Conservation (phyloP, 2,329 filamentous ascomycete species). For the Nigrospora sphaerica region DNA sequence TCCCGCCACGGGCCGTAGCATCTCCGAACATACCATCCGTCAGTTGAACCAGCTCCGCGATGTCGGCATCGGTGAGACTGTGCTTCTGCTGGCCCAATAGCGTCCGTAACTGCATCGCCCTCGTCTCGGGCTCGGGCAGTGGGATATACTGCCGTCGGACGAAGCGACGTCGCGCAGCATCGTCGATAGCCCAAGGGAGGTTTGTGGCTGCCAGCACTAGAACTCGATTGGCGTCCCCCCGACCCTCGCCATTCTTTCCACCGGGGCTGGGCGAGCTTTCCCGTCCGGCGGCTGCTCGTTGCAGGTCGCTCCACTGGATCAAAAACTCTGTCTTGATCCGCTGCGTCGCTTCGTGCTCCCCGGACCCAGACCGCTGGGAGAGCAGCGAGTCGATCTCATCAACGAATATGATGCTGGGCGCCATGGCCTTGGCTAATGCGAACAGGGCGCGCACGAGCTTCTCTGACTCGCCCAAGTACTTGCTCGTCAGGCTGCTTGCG, state of each 20-base stretch:
- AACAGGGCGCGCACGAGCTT: conserved; percentile 94
- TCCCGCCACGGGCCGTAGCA: background rate
- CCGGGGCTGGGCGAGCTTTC: conserved; percentile 50
- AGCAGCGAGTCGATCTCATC: conserved; percentile 96
- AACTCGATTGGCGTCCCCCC: conserved; percentile 77
- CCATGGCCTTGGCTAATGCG: conserved; percentile 76
- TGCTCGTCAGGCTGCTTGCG: conserved; percentile 87
- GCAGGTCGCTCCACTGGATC: conserved; percentile 94
- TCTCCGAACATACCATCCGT: conserved; percentile 64
- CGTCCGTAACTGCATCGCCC: conserved; percentile 70
- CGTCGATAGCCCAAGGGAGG: conserved; percentile 94
- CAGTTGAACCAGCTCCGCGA: conserved; percentile 64
- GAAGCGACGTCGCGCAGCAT: conserved; percentile 84
- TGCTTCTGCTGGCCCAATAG: conserved; percentile 86
- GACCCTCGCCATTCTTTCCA: conserved; percentile 49
- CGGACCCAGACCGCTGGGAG: conserved; percentile 72
- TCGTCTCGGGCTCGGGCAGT: conserved; percentile 76
- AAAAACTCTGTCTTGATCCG: conserved; percentile 97
- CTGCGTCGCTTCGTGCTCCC: conserved; percentile 87
- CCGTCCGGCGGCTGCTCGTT: conserved; percentile 81
- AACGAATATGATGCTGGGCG: conserved; percentile 95
- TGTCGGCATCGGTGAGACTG: conserved; percentile 62
- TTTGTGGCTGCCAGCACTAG: conserved; percentile 94
- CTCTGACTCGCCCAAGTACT: conserved; percentile 93
- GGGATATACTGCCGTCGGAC: conserved; percentile 95